phyloP scores from a whole-genome alignment of 805 yeast genomes.

The Candida orba region DNA sequence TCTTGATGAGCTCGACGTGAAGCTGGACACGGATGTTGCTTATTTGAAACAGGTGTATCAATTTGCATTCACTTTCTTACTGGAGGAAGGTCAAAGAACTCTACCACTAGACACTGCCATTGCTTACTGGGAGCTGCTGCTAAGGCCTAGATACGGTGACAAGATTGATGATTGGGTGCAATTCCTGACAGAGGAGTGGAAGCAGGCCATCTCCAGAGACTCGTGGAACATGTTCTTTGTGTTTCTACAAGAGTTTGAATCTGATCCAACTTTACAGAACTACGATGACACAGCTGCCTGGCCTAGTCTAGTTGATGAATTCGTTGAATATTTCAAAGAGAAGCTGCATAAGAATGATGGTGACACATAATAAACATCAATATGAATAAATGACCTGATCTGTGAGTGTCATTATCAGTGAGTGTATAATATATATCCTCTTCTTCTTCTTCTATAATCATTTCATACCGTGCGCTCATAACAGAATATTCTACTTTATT shows the following conservation, averaged over 20 bases:
- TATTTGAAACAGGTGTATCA: slow-evolving; percentile 56
- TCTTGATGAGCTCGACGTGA: slow-evolving; percentile 26
- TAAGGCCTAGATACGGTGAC: slow-evolving; percentile 28
- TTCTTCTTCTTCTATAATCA: too few species aligned
- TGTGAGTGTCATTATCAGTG: too few species aligned
- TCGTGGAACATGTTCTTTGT: slow-evolving; percentile 80
- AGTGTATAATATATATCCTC: too few species aligned
- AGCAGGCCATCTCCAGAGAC: slow-evolving; percentile 55
- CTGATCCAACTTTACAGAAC: slow-evolving; percentile 44
- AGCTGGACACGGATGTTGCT: slow-evolving; percentile 28
- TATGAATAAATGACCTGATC: too few species aligned
- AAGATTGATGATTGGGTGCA: slow-evolving; percentile 49
- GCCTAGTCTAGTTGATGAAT: slow-evolving; percentile 87
- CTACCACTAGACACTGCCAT: slow-evolving; percentile 53
- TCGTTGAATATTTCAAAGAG: slow-evolving; percentile 46
- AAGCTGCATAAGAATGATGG: too few species aligned
- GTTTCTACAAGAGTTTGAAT: slow-evolving; percentile 46
- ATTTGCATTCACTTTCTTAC: slow-evolving; percentile 60
- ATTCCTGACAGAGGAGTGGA: slow-evolving; percentile 40
- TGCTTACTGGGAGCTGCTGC: slow-evolving; percentile 71
- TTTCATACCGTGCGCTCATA: too few species aligned
- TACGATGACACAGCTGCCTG: slow-evolving; percentile 85
- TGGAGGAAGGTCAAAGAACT: slow-evolving; percentile 53
- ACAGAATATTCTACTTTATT: too few species aligned
- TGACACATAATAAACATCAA: too few species aligned